Conservation (phyloP, 805 yeast species). For the Wickerhamomyces bovis region DNA sequence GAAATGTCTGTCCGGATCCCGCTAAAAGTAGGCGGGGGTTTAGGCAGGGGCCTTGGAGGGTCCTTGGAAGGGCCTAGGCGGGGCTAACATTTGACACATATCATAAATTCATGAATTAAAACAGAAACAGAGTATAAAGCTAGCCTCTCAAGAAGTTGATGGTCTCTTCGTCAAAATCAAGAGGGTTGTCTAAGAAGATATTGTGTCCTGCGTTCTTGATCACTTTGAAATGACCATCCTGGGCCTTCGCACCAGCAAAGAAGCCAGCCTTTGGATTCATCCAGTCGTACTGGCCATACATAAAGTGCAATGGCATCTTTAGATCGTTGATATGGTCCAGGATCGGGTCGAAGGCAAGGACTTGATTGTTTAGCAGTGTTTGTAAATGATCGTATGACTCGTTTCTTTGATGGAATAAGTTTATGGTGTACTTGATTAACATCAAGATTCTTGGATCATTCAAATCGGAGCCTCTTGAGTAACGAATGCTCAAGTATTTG, state of each 20-base stretch:
- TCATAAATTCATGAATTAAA: background rate
- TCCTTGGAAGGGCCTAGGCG: too few relatives aligned
- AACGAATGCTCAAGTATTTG: conserved; percentile 10
- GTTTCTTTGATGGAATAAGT: conserved; percentile 17
- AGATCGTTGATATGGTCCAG: conserved; percentile 45
- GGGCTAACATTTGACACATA: too few relatives aligned
- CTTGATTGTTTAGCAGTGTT: conserved; percentile 16
- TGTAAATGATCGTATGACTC: conserved; percentile 15
- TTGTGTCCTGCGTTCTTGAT: conserved; percentile 68
- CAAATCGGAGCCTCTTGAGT: conserved; percentile 17
- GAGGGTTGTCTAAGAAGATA: conserved; percentile 61
- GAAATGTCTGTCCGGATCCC: too few relatives aligned
- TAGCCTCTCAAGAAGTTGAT: conserved; percentile 22
- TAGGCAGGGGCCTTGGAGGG: too few relatives aligned
- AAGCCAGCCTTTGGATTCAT: conserved; percentile 58
- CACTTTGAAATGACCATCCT: conserved; percentile 15
- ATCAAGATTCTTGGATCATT: conserved; percentile 14
- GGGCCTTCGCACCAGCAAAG: conserved; percentile 17
- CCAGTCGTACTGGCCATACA: conserved; percentile 70
- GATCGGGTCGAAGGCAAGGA: conserved; percentile 61
- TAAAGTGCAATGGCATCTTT: conserved; percentile 24
- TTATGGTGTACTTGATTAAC: conserved; percentile 17
- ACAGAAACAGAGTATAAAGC: background rate
- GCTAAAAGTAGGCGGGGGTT: too few relatives aligned
- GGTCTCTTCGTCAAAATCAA: conserved; percentile 44